Evolutionary conservation across 2,329 filamentous ascomycete species (phyloP), one percentile per base, ranked within the genome.

Genomic region (Incumbomyces delicatus): DNA sequence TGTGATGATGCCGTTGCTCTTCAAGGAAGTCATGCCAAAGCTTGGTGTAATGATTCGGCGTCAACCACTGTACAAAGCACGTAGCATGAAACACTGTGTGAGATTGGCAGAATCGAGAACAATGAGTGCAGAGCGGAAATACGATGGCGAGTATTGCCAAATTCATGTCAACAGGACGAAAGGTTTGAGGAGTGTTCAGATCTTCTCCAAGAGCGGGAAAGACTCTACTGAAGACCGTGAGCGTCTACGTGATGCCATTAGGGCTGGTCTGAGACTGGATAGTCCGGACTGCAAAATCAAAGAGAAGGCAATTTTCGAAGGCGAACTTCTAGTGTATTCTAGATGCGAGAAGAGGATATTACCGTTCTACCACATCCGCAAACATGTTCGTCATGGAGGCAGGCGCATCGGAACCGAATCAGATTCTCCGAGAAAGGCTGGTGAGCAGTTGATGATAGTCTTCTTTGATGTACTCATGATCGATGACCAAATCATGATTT

Each of bases 131-230:
- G 87, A 94, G 62, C 73, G 81, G 43, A 94, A 94, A 60, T 78
- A 94, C 51, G 87, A 94, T 57, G 87, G 85, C 11, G 88, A 95
- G 63, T 95, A 92, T 55, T 94, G 86, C 56, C 88, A 95, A 61
- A 79, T 95, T 27, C 88, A 95, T 57, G 69, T 95, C 33, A 80
- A 94, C 58, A 66, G 85, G 6, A 68, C 68, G 7, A 78, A 75
- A 41, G 66, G 67, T 13, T n/a, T 47, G 12, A 60, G 73, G 1
- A 75, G 72, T 40, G 78, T 94, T 22, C 81, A 83, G 52, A 90
- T 95, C 27, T 95, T 92, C 60, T 94, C 87, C 8, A 95, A 95
- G 61, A 92, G 87, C 57, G 87, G 88, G 48, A 94, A 92, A 60
- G 86, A 95, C 54, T 90, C 87, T 37, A 95, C 87, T 0, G 60